A percentile compares a stretch with the other conserved stretches of the same genome.
These are phyloP conservation scores for Crucihimalaya himalaica DNA, from an alignment of 345 rosid species.

Conservation along the genomic window DNA sequence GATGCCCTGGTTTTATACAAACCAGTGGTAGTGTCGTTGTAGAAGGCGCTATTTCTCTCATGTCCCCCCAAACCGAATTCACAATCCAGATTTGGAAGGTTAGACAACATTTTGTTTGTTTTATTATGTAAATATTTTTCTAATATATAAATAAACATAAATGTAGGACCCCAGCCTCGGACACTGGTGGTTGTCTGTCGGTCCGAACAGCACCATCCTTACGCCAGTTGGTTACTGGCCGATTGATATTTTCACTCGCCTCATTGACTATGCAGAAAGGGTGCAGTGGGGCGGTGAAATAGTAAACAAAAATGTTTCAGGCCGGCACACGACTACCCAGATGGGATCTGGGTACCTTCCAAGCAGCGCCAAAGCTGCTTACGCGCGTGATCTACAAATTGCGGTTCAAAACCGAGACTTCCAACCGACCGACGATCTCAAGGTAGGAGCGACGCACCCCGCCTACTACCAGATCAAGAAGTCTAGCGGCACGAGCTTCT, in stretches of 20 bases:
- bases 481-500: neutral
- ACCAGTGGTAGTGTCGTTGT: neutral
- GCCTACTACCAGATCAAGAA: neutral
- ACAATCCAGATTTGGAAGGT: neutral
- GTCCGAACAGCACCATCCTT: neutral
- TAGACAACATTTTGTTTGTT: no score
- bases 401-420: neutral
- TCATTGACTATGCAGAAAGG: neutral
- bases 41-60: neutral
- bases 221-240: slow-evolving; percentile 8
- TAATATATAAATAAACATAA: neutral
- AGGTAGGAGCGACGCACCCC: neutral
- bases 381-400: neutral
- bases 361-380: neutral
- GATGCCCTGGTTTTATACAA: neutral
- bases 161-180: neutral
- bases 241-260: neutral
- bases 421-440: neutral
- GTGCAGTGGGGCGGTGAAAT: neutral
- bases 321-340: neutral
- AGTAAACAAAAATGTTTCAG: neutral
- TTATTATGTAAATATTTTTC: neutral
- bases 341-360: neutral
- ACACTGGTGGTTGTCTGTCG: neutral
- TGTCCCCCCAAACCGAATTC: neutral